Evolutionary conservation across 495 filamentous ascomycete genomes (phyloP), one percentile per base, ranked within the genome.

Genomic region (Hypoxylon lenormandii): DNA sequence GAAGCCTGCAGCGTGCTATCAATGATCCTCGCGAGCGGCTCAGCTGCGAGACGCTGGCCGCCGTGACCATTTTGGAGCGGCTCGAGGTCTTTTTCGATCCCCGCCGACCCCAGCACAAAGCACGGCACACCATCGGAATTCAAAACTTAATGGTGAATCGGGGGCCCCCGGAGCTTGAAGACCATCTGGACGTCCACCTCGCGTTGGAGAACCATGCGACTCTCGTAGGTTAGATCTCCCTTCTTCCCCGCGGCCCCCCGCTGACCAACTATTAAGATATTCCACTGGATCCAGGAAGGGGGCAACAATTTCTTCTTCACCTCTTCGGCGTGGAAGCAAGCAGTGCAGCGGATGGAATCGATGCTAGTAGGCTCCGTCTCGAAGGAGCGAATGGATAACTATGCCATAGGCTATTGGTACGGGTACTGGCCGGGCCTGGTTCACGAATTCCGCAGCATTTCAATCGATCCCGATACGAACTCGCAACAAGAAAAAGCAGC

Each of bases 261-360:
- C 54, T 60, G 43, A 64, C 11, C 0, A n/a, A 45, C 42, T 11
- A 0, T 33, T 4, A 48, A 69, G 66, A n/a, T 69, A 55, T 59
- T 53, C 4, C 60, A 53, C 12, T 69, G 59, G 59, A 16, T 64
- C 23, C 40, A 60, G 21, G 16, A 43, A 2, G 66, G 60, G 3
- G 60, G 60, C 13, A 38, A 64, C 5, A 69, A 69, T 47, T 69
- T 69, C 33, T 69, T 59, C 46, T 42, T 69, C 13, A 64, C 7
- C 13, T 3, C 3, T 28, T 26, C 52, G 3, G 53, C 53, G 11
- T 69, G 66, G 66, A 52, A 45, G 1, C 21, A 54, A 13, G 60
- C 47, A 10, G 53, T 69, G 8, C 4, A 49, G 22, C 8, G 36
- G 19, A 13, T 37, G 2, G 10, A 13, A 16, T 10, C 30, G 28